A percentile compares a stretch with the other conserved stretches of the same genome.
Conservation (phyloP, 2,329 filamentous ascomycete species). For the Hymenoscyphus linearis region DNA sequence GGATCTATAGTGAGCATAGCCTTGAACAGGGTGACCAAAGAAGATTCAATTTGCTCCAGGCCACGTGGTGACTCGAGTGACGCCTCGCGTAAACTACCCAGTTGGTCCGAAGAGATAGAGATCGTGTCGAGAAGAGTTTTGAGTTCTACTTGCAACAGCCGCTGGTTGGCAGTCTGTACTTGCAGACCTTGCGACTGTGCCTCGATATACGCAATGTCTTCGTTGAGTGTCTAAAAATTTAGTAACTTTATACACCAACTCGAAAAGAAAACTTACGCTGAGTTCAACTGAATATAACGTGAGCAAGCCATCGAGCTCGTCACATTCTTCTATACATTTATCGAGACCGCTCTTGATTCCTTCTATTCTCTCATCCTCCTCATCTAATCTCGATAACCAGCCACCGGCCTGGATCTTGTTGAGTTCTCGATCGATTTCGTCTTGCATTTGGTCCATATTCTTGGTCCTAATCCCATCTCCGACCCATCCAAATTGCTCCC, state of each 20-base stretch:
- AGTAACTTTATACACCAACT: slow-evolving; percentile 10
- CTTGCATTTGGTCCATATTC: slow-evolving; percentile 74
- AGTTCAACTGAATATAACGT: slow-evolving; percentile 94
- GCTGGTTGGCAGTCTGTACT: slow-evolving; percentile 95
- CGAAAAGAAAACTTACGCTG: slow-evolving; percentile 53
- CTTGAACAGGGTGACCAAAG: slow-evolving; percentile 78
- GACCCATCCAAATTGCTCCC: slow-evolving; percentile 87
- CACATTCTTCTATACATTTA: slow-evolving; percentile 86
- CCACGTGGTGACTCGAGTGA: slow-evolving; percentile 67
- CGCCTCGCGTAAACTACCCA: slow-evolving; percentile 67
- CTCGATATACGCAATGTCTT: slow-evolving; percentile 96
- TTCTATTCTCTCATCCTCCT: slow-evolving; percentile 85
- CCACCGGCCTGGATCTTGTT: slow-evolving; percentile 87
- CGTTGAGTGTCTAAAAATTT: slow-evolving; percentile 69
- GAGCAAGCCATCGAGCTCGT: slow-evolving; percentile 89
- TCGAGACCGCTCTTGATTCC: slow-evolving; percentile 84
- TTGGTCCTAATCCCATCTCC: slow-evolving; percentile 69
- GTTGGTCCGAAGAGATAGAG: slow-evolving; percentile 71
- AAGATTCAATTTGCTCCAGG: slow-evolving; percentile 70
- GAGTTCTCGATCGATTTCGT: slow-evolving; percentile 79
- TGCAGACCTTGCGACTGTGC: slow-evolving; percentile 95
- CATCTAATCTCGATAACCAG: slow-evolving; percentile 78
- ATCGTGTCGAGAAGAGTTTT: slow-evolving; percentile 86
- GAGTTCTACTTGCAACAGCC: slow-evolving; percentile 80
- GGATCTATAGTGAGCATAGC: slow-evolving; percentile 94